phyloP scores from a whole-genome alignment of 2,329 filamentous ascomycete species.

The Beauveria scarabaeidicola region DNA sequence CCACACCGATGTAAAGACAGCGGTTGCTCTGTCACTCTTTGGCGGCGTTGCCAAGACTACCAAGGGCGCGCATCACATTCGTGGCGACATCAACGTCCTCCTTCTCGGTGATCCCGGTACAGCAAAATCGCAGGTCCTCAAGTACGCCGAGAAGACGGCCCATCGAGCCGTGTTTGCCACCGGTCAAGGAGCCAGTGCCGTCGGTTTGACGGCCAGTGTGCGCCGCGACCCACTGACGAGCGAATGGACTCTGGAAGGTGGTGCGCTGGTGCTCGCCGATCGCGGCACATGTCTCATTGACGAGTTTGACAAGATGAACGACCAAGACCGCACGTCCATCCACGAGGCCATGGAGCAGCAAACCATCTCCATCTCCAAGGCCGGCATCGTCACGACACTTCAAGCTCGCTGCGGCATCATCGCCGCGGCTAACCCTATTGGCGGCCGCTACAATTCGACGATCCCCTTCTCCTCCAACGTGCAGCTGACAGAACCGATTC shows the following conservation, averaged over 20 bases:
- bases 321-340: constrained; percentile 94
- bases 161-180: constrained; percentile 96
- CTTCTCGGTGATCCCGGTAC: constrained; percentile 95
- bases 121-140: constrained; percentile 93
- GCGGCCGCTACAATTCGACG: constrained; percentile 92
- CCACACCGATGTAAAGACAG: constrained; percentile 94
- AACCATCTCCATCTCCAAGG: constrained; percentile 98
- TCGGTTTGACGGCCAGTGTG: constrained; percentile 94
- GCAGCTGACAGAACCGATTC: constrained; percentile 89
- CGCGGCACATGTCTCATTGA: constrained; percentile 94
- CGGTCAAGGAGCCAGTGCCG: constrained; percentile 91
- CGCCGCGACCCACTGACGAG: constrained; percentile 89
- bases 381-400: constrained; percentile 93
- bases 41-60: constrained; percentile 88
- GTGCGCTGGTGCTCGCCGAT: constrained; percentile 89
- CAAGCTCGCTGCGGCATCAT: constrained; percentile 95
- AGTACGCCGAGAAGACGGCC: constrained; percentile 96
- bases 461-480: constrained; percentile 95
- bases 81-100: constrained; percentile 96
- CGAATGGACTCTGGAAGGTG: constrained; percentile 96
- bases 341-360: constrained; percentile 99
- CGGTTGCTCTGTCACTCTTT: constrained; percentile 86
- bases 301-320: constrained; percentile 99
- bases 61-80: constrained; percentile 81
- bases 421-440: constrained; percentile 91